Evolutionary conservation across 2,329 filamentous ascomycete genomes (phyloP).

Genomic region (Sporothrix mexicana): DNA sequence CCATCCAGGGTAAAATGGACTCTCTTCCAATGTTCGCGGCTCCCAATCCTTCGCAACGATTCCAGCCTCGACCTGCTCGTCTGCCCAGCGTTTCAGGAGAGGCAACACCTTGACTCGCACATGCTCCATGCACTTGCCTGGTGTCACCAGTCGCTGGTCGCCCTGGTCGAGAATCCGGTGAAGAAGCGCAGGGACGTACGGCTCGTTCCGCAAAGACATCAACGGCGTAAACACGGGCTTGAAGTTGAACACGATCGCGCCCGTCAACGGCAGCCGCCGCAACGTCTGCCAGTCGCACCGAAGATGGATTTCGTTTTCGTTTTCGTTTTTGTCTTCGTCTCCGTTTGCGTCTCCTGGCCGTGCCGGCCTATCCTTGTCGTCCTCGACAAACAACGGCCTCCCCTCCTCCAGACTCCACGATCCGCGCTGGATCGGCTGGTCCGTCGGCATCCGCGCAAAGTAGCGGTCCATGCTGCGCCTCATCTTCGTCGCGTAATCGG

Average conservation of each 20-base stretch:
- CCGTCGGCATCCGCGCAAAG: slow-evolving; percentile 70
- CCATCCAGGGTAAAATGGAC: slow-evolving; percentile 79
- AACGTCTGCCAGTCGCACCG: slow-evolving; percentile 90
- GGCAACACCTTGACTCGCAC: slow-evolving; percentile 75
- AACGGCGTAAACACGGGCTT: slow-evolving; percentile 83
- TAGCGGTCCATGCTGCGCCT: slow-evolving; percentile 86
- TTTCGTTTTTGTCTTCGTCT: too few species aligned
- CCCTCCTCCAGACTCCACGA: slow-evolving; percentile 84
- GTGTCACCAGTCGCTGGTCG: slow-evolving; percentile 23
- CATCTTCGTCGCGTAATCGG: slow-evolving; percentile 88
- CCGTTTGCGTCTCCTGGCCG: slow-evolving; percentile 51
- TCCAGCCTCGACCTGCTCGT: slow-evolving; percentile 64
- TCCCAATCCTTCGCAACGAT: slow-evolving; percentile 62
- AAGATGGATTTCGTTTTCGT: slow-evolving; percentile 64
- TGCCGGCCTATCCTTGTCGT: slow-evolving; percentile 57
- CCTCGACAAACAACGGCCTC: slow-evolving; percentile 67
- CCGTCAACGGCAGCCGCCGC: slow-evolving; percentile 76
- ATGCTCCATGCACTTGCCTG: slow-evolving; percentile 84
- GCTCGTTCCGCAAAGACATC: slow-evolving; percentile 70
- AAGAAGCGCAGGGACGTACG: slow-evolving; percentile 72
- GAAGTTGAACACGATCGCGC: slow-evolving; percentile 83
- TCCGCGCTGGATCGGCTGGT: slow-evolving; percentile 79
- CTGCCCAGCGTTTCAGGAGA: slow-evolving; percentile 65
- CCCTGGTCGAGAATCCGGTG: slow-evolving; percentile 73
- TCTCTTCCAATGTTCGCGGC: slow-evolving; percentile 72